Percentiles rank a stretch among this genome's conserved stretches.
phyloP scores from a whole-genome alignment of 2,329 filamentous ascomycete species.

The Fusarium sp. region DNA sequence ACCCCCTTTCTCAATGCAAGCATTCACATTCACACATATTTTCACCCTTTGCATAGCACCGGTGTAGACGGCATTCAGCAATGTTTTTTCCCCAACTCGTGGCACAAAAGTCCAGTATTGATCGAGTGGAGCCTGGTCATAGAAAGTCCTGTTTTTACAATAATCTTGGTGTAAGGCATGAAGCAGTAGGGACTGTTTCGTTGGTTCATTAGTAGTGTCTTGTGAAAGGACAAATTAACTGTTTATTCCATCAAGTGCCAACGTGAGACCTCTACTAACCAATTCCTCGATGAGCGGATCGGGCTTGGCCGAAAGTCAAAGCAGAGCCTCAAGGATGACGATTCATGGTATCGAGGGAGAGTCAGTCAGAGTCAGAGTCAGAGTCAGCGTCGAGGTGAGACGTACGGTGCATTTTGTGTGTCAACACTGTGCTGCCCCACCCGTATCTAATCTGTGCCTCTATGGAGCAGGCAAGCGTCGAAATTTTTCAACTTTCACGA shows the following conservation, averaged over 20 bases:
- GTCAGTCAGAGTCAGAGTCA: background rate
- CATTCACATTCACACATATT: constrained; percentile 13
- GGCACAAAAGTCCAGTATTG: constrained; percentile 20
- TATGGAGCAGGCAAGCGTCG: background rate
- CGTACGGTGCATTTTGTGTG: background rate
- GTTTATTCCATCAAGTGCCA: background rate
- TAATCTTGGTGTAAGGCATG: constrained; percentile 18
- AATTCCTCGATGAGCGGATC: background rate
- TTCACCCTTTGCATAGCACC: constrained; percentile 29
- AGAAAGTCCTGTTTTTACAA: constrained; percentile 1
- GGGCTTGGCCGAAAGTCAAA: background rate
- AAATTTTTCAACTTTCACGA: constrained; percentile 1
- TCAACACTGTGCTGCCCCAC: background rate
- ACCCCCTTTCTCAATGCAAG: constrained; percentile 35
- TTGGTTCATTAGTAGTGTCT: background rate
- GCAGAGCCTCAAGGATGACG: background rate
- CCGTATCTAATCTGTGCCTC: background rate
- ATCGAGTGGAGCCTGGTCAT: constrained; percentile 5
- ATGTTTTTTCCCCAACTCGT: constrained; percentile 20
- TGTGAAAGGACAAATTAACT: constrained; percentile 22
- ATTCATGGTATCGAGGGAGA: background rate
- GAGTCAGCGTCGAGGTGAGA: background rate
- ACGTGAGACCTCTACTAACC: background rate
- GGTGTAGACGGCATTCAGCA: constrained; percentile 31
- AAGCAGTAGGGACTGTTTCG: constrained; percentile 7